phyloP scores from a whole-genome alignment of 1,284 basidiomycete genomes.

The Vanrija sp. region DNA sequence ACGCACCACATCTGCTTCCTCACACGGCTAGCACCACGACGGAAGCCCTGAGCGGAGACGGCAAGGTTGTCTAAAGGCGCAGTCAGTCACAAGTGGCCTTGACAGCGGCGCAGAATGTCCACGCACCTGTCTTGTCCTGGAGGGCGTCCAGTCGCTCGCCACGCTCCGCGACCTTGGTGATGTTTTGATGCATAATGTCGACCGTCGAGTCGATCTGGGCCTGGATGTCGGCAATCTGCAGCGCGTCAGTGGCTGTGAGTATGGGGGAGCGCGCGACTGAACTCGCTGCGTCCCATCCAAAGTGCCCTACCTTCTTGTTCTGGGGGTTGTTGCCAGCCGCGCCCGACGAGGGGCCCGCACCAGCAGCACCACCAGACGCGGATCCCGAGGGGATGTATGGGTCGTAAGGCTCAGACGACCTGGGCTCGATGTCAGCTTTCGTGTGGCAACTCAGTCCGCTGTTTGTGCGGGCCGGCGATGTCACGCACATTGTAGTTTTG shows the following conservation, averaged over 20 bases:
- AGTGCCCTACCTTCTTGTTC: slow-evolving; percentile 56
- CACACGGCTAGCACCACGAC: slow-evolving; percentile 92
- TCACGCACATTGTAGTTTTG: slow-evolving; percentile 1
- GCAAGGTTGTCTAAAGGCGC: slow-evolving; percentile 79
- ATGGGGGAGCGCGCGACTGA: background rate
- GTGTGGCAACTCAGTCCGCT: background rate
- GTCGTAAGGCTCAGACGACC: slow-evolving; percentile 77
- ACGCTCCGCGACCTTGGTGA: slow-evolving; percentile 82
- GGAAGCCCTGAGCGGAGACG: slow-evolving; percentile 98
- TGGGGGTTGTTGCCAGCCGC: slow-evolving; percentile 39
- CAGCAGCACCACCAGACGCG: slow-evolving; percentile 14
- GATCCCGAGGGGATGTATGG: slow-evolving; percentile 83
- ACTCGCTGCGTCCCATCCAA: background rate
- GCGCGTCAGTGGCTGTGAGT: background rate
- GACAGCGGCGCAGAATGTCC: slow-evolving; percentile 40
- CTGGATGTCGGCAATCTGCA: slow-evolving; percentile 83
- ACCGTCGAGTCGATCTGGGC: slow-evolving; percentile 92
- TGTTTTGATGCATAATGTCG: slow-evolving; percentile 96
- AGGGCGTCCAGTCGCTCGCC: slow-evolving; percentile 90
- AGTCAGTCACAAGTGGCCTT: background rate
- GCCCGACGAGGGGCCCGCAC: slow-evolving; percentile 41
- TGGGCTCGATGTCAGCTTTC: slow-evolving; percentile 10
- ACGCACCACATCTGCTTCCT: slow-evolving; percentile 78
- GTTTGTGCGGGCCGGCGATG: background rate
- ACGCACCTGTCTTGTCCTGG: slow-evolving; percentile 95